Base-by-base conservation (phyloP, 2,329 filamentous ascomycete species). In the Claviceps lovelessii region DNA sequence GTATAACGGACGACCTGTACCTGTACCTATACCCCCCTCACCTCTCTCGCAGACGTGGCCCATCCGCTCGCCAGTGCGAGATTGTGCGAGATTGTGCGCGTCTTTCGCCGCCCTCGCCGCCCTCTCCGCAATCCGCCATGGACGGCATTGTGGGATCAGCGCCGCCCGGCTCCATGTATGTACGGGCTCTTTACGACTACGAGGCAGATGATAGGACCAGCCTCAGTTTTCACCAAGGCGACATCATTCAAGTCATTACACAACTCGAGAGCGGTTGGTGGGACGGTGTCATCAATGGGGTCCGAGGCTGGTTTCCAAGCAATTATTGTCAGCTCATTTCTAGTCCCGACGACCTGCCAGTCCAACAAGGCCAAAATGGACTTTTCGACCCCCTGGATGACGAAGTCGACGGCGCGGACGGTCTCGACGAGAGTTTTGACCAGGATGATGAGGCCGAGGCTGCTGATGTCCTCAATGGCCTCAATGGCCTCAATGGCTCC, bases 191-290 rank as follows among this genome's bases (percentile, higher is more conserved):
- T 59, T 98, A 97, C 76, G 89, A 96, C 75, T 98, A 97, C 75
- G 89, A 96, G 67, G 89, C 93, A 65, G 91, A 98, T 73, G 93
- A 98, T 72, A 84, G 89, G 64, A 97, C 91, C 50, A 96, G 90
- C 73, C 74, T 98, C 67, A 97, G 90, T 72, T 98, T 98, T 71
- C 88, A 89, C 64, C 87, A 95, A 69, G 93, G 93, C 65, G 93
- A 98, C 72, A 84, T 97, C 61, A 98, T 98, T 64, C 91, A 97
- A 73, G 93, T 98, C 63, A 91, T 98, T 64, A 98, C 93, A 53
- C 91, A 96, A 72, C 78, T 97, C 55, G 93, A 98, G 70, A 97
- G 90, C 65, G 93, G 93, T 55, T 98, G 93, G 93, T 98, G 93
- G 93, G 93, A 98, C 73, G 93, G 93, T 51, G 89, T 98, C 55